Base-by-base conservation (phyloP, 177 flowering plant genomes). In the Vitis hybrid region DNA sequence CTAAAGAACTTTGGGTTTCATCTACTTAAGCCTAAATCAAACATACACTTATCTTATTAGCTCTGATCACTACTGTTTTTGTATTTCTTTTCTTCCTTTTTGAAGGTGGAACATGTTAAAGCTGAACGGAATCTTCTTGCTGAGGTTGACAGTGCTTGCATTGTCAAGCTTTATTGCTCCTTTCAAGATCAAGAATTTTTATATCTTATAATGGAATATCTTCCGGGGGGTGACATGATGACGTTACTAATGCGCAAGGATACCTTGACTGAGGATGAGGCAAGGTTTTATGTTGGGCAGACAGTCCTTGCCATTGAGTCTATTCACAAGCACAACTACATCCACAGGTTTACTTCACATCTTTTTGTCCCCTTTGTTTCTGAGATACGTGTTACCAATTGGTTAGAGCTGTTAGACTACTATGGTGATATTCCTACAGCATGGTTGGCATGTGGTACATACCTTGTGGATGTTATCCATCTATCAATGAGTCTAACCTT, bases 201-300 rank as follows among this genome's bases (percentile, higher is more conserved):
- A 54, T 86, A 84, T 74, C 84, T 86, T 57, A 78, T 87, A 48
- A 87, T 87, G 90, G 88, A 87, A 72, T 87, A 87, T 77, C 85
- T 87, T 64, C 89, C 90, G 67, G 90, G 90, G 30, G 90, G 90
- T 49, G 90, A 87, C 66, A 84, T 87, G 87, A 87, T 87, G 90
- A 85, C 90, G 18, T 74, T 87, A 67, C 85, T 87, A 41, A 87
- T 87, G 87, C 79, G 90, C 64, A 85, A 87, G 74, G 91, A 87
- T 71, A 84, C 76, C 65, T 79, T 87, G 71, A 85, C 83, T 27
- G 91, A 87, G 72, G 84, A 84, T 78, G 91, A 85, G 77, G 86
- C 91, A 52, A 82, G 81, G 55, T 87, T 87, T 81, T 87, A 87
- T 77, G 76, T 87, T 64, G 89, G 78, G 13, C 74, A 87, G 71